Conservation (phyloP, 179 eudicot species). For the Silene noctiflora region DNA sequence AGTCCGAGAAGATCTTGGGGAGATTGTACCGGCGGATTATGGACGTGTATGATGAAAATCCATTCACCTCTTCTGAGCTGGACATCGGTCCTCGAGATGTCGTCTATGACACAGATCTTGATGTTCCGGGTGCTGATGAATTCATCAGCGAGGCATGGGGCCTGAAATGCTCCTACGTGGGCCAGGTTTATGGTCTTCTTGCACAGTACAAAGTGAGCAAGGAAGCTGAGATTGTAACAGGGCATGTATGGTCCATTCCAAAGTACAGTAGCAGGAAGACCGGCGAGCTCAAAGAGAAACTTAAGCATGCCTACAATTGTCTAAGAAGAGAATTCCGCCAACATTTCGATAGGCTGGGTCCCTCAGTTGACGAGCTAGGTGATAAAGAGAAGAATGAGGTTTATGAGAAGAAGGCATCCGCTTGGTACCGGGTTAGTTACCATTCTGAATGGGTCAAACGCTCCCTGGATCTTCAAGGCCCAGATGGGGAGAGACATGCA, state of each 20-base stretch:
- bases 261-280: slow-evolving; percentile 55
- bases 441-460: slow-evolving; percentile 54
- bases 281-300: slow-evolving; percentile 86
- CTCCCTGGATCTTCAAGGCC: slow-evolving; percentile 45
- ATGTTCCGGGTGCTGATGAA: slow-evolving; percentile 44
- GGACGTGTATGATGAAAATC: slow-evolving; percentile 40
- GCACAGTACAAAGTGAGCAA: slow-evolving; percentile 76
- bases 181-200: slow-evolving; percentile 60
- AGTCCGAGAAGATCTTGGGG: slow-evolving; percentile 67
- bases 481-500: slow-evolving; percentile 41
- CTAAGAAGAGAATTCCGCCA: slow-evolving; percentile 69
- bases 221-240: slow-evolving; percentile 90
- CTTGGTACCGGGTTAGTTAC: slow-evolving; percentile 90
- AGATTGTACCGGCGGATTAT: slow-evolving; percentile 54
- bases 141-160: slow-evolving; percentile 68
- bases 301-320: slow-evolving; percentile 66
- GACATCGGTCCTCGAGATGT: slow-evolving; percentile 28
- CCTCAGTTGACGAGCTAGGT: slow-evolving; percentile 34
- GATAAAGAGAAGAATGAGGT: slow-evolving; percentile 53
- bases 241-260: slow-evolving; percentile 91
- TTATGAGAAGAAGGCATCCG: slow-evolving; percentile 83
- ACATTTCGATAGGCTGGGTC: slow-evolving; percentile 49
- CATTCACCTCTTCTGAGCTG: slow-evolving; percentile 31
- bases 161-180: slow-evolving; percentile 68
- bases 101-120: slow-evolving; percentile 59